Percentiles rank a stretch among this genome's conserved stretches.
Conservation (phyloP, 306 rosid genomes). For the Rosa persica region DNA sequence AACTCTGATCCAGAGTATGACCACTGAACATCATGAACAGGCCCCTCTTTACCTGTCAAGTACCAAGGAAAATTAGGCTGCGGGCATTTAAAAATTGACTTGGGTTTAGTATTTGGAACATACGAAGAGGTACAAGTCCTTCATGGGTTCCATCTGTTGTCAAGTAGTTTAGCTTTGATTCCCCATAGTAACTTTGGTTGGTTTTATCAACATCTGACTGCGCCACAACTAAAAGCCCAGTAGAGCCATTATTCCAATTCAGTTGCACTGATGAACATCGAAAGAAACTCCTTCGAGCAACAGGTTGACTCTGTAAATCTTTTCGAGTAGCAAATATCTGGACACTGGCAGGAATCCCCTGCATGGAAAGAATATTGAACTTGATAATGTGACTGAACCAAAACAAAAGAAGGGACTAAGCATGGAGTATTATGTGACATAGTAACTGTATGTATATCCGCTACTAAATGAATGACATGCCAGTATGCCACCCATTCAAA, state of each 20-base stretch:
- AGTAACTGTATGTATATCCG: background rate
- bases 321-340: constrained; percentile 65
- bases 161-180: constrained; percentile 81
- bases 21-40: constrained; percentile 97
- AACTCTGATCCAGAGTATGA: constrained; percentile 77
- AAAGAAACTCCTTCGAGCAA: constrained; percentile 83
- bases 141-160: constrained; percentile 84
- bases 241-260: constrained; percentile 80
- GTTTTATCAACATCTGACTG: constrained; percentile 97
- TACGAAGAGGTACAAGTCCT: constrained; percentile 93
- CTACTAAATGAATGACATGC: constrained; percentile 6
- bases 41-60: constrained; percentile 95
- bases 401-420: background rate
- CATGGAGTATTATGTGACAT: background rate
- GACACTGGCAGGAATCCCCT: constrained; percentile 93
- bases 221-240: constrained; percentile 78
- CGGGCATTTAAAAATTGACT: background rate
- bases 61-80: constrained; percentile 18
- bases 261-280: constrained; percentile 83
- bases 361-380: constrained; percentile 27
- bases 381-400: constrained; percentile 1
- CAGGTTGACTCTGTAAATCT: constrained; percentile 62
- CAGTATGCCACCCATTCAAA: background rate
- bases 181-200: constrained; percentile 96
- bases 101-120: constrained; percentile 25